phyloP scores from a whole-genome alignment of 164 flowering plant species.

The Piper longum region DNA sequence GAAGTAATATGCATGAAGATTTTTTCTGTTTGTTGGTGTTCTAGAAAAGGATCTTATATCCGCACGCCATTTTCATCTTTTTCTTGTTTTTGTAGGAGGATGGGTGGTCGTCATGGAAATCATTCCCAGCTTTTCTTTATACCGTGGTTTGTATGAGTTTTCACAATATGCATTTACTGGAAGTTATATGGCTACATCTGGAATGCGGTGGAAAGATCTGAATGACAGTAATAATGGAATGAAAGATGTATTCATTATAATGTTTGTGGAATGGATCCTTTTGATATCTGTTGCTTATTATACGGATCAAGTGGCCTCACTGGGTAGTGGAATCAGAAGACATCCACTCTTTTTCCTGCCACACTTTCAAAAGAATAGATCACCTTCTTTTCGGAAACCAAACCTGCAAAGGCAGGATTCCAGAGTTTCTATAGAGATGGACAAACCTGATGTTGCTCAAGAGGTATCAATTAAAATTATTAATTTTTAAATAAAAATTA shows the following conservation, averaged over 20 bases:
- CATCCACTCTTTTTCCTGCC: slow-evolving; percentile 52
- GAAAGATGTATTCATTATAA: slow-evolving; percentile 60
- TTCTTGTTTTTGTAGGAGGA: slow-evolving; percentile 25
- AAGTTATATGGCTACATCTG: slow-evolving; percentile 43
- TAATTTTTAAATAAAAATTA: not conserved
- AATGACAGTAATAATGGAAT: slow-evolving; percentile 57
- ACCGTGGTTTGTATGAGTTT: slow-evolving; percentile 84
- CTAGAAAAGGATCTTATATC: not conserved
- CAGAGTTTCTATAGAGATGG: slow-evolving; percentile 57
- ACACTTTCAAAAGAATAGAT: slow-evolving; percentile 28
- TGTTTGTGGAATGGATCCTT: slow-evolving; percentile 48
- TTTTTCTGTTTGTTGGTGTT: not conserved
- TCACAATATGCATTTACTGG: slow-evolving; percentile 47
- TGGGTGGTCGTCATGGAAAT: slow-evolving; percentile 72
- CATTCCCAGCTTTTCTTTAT: slow-evolving; percentile 76
- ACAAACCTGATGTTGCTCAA: slow-evolving; percentile 69
- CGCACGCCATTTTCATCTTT: not conserved
- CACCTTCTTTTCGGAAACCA: slow-evolving; percentile 28
- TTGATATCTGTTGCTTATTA: slow-evolving; percentile 47
- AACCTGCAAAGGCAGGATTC: slow-evolving; percentile 48
- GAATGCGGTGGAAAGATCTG: slow-evolving; percentile 73
- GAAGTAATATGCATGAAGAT: not conserved
- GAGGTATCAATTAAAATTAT: slow-evolving; percentile 45
- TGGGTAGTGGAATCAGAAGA: slow-evolving; percentile 46
- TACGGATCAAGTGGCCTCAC: slow-evolving; percentile 52